Evolutionary conservation across 345 rosid genomes (phyloP), one percentile per base, ranked within the genome.

Genomic region (Gossypium arboreum): DNA sequence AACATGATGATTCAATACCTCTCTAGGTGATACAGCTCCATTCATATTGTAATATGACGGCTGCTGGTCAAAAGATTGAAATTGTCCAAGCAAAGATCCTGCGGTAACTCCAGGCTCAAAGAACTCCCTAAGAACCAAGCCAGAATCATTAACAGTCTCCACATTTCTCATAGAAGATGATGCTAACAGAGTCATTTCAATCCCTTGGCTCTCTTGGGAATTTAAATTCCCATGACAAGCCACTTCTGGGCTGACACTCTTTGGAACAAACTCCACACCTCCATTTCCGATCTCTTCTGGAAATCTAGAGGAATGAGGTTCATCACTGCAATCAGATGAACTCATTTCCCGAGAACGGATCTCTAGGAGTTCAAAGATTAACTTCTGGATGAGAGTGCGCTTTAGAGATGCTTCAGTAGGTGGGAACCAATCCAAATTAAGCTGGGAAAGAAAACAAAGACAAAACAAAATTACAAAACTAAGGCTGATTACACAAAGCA

Each of bases 381-480:
- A 84, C 80, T 84, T 87, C 88, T 93, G 89, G 75, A 95, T 95
- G 47, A 87, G 83, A 67, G 93, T 83, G 60, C 99, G 99, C 84
- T 95, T 95, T 74, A 93, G 85, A 66, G 96, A 95, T 54, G 94
- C 99, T 79, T 95, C 99, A 1, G 84, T 78, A 59, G 99, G 96
- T 41, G 83, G 96, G 79, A 95, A 95, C 99, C 99, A 95, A 75
- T 88, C 85, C 47, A 71, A 78, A 80, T 83, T 89, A 74, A 95
- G 97, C 99, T 95, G 94, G 54, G 56, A 59, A 63, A 70, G 62
- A 44, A 43, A 22, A 78, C 47, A 79, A 71, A 59, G 34, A 63
- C 72, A 34, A 82, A 48, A 24, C 7, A 22, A 71, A 77, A 52
- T 44, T 25, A 81, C 72, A 44, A n/a, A 67, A 9, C 6, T 20